Evolutionary conservation across 2,329 filamentous ascomycete species (phyloP).

Genomic region (Trichoderma hamatum): DNA sequence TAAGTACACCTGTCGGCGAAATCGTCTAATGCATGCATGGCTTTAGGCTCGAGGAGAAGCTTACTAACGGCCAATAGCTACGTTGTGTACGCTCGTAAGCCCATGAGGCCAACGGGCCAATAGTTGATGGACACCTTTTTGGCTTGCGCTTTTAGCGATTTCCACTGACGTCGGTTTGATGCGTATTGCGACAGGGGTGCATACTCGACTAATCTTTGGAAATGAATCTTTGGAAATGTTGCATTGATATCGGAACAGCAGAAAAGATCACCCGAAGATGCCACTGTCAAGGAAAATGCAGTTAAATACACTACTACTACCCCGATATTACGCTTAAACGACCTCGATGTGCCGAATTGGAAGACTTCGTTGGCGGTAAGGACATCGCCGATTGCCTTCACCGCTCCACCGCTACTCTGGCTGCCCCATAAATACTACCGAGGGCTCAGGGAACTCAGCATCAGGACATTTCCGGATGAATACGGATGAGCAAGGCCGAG

Average conservation of each 20-base stretch:
- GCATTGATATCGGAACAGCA: background rate
- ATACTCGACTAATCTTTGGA: background rate
- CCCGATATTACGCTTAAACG: background rate
- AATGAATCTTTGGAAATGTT: background rate
- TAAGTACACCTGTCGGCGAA: conserved; percentile 31
- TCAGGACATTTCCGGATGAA: background rate
- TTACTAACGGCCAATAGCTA: conserved; percentile 27
- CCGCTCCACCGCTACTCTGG: conserved; percentile 13
- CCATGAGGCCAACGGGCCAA: conserved; percentile 16
- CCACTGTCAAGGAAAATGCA: background rate
- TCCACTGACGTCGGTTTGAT: background rate
- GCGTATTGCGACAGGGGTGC: background rate
- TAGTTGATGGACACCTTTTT: background rate
- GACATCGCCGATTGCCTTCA: background rate
- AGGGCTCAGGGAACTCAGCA: background rate
- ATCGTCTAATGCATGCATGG: background rate
- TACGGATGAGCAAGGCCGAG: conserved; percentile 1
- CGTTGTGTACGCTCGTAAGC: conserved; percentile 30
- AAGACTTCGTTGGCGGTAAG: background rate
- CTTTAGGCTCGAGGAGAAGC: background rate
- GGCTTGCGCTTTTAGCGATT: conserved; percentile 13
- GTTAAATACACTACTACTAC: background rate
- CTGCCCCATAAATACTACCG: conserved; percentile 4
- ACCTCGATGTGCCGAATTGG: background rate
- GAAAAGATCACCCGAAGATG: background rate